These are phyloP conservation scores for Senecio squalidus DNA, from an alignment of 140 eudicot genomes.

Conservation along the genomic window DNA sequence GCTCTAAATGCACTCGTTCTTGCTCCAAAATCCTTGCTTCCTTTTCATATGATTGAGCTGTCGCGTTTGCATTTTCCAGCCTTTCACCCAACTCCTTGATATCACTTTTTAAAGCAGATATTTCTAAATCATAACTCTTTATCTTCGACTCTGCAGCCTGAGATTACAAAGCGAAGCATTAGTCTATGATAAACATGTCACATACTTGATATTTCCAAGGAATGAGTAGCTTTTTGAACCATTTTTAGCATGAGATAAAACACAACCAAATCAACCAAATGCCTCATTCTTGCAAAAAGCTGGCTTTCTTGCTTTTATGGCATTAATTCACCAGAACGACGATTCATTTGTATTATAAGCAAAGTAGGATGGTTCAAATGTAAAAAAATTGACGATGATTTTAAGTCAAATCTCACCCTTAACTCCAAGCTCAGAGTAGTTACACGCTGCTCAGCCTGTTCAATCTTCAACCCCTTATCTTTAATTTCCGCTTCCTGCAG, in stretches of 20 bases:
- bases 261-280: no score
- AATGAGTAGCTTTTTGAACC: no score
- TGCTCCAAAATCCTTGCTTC: conserved; percentile 77
- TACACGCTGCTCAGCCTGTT: conserved; percentile 82
- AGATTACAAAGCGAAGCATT: conserved; percentile 5
- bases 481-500: conserved; percentile 76
- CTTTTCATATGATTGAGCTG: conserved; percentile 73
- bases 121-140: conserved; percentile 54
- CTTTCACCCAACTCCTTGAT: conserved; percentile 62
- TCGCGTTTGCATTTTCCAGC: conserved; percentile 54
- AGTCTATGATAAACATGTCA: not conserved
- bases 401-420: conserved; percentile 47
- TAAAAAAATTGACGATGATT: not conserved
- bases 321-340: no score
- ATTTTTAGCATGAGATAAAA: no score
- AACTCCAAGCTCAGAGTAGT: conserved; percentile 77
- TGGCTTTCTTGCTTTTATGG: no score
- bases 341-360: no score
- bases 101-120: conserved; percentile 48
- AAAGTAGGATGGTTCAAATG: not conserved
- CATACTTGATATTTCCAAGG: not conserved
- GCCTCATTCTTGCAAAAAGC: no score
- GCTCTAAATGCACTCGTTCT: conserved; percentile 65
- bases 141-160: conserved; percentile 92
- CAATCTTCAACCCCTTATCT: conserved; percentile 72